These are phyloP conservation scores for Rutstroemia sp. DNA, from an alignment of 2,329 filamentous ascomycete genomes.

Conservation along the genomic window DNA sequence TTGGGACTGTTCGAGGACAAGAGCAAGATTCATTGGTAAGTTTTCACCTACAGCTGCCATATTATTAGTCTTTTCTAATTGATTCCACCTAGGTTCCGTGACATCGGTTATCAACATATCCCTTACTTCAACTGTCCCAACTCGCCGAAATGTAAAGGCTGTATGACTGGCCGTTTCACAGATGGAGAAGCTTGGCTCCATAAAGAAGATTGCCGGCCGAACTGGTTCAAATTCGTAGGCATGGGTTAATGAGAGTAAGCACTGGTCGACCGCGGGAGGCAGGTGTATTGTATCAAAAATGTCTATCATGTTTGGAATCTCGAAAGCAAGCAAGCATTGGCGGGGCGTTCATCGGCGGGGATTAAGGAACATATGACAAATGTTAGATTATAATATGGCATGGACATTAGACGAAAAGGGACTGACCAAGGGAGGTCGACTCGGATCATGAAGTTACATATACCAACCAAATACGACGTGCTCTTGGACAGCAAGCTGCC, in stretches of 20 bases:
- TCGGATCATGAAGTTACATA: slow-evolving; percentile 6
- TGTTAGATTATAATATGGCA: slow-evolving; percentile 7
- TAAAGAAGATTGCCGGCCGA: slow-evolving; percentile 87
- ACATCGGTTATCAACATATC: slow-evolving; percentile 97
- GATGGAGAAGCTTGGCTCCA: slow-evolving; percentile 81
- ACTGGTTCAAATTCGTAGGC: slow-evolving; percentile 94
- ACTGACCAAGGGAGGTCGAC: not conserved
- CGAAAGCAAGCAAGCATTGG: slow-evolving; percentile 8
- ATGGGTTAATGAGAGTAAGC: slow-evolving; percentile 48
- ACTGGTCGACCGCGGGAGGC: not conserved
- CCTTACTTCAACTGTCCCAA: slow-evolving; percentile 99
- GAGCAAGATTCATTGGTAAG: slow-evolving; percentile 86
- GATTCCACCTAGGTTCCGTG: slow-evolving; percentile 70
- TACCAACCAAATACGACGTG: not conserved
- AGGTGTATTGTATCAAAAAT: slow-evolving; percentile 5
- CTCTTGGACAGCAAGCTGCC: not conserved
- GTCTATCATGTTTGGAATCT: slow-evolving; percentile 8
- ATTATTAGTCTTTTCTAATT: slow-evolving; percentile 6
- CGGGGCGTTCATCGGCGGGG: slow-evolving; percentile 8
- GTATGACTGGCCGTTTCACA: slow-evolving; percentile 78
- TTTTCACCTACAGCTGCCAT: not conserved
- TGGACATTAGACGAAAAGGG: not conserved
- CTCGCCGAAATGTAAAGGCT: slow-evolving; percentile 85
- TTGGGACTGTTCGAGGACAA: slow-evolving; percentile 87
- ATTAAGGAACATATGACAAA: slow-evolving; percentile 1